These are phyloP conservation scores for Saturnispora halmiae DNA, from an alignment of 805 yeast genomes.

Conservation along the genomic window DNA sequence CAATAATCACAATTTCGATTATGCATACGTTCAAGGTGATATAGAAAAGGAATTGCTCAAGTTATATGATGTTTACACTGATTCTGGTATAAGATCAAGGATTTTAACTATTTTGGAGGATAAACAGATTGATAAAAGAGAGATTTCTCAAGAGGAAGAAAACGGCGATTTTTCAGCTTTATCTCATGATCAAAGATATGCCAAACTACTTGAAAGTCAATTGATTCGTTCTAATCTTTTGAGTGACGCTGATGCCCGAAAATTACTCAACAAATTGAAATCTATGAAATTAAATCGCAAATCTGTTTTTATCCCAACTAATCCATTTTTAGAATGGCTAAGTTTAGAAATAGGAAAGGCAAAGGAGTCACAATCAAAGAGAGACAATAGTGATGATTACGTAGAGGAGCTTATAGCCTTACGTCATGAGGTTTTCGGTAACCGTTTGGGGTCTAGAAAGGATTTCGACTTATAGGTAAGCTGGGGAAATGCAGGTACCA, in stretches of 20 bases:
- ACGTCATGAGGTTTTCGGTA: constrained; percentile 70
- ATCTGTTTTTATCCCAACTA: constrained; percentile 27
- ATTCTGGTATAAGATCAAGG: constrained; percentile 29
- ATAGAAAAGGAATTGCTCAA: constrained; percentile 22
- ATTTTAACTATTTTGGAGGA: constrained; percentile 41
- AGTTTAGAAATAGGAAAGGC: constrained; percentile 18
- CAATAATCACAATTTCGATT: constrained; percentile 29
- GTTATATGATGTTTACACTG: constrained; percentile 16
- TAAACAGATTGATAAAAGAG: constrained; percentile 16
- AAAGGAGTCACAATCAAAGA: constrained; percentile 16
- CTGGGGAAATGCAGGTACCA: constrained; percentile 4
- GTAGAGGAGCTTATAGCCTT: constrained; percentile 22
- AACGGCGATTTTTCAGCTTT: not conserved
- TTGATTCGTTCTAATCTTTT: constrained; percentile 22
- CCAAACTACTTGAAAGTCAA: constrained; percentile 30
- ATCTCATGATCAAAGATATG: constrained; percentile 26
- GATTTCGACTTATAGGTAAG: constrained; percentile 26
- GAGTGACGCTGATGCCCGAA: constrained; percentile 34
- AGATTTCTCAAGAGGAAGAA: constrained; percentile 11
- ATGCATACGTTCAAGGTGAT: constrained; percentile 14
- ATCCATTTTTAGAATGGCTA: constrained; percentile 57
- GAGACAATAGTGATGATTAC: constrained; percentile 14
- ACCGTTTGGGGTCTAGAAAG: constrained; percentile 61
- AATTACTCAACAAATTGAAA: constrained; percentile 33
- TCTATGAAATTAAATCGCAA: constrained; percentile 25